Evolutionary conservation across 805 yeast species (phyloP).

Genomic region (Debaryomyces maramus): DNA sequence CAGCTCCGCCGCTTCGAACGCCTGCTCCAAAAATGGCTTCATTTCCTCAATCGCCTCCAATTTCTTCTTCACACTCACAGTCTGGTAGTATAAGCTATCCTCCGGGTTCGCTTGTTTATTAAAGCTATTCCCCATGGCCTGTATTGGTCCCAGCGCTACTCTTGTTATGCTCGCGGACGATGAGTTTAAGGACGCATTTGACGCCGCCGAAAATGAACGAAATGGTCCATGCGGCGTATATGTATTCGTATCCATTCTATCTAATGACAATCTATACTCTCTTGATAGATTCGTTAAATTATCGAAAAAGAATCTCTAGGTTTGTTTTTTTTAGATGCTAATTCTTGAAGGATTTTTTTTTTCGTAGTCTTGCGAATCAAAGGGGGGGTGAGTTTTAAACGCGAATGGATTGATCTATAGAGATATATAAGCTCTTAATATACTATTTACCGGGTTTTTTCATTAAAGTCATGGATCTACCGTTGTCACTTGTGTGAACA

Average conservation of each 20-base stretch:
- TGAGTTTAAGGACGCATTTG: constrained; percentile 30
- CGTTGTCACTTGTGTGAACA: constrained; percentile 30
- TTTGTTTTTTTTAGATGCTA: too few species aligned
- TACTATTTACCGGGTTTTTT: constrained; percentile 10
- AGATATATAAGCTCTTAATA: too few species aligned
- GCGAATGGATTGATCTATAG: too few species aligned
- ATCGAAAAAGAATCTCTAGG: too few species aligned
- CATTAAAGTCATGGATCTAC: constrained; percentile 28
- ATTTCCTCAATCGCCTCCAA: constrained; percentile 64
- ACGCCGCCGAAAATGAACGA: constrained; percentile 39
- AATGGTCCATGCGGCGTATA: constrained; percentile 29
- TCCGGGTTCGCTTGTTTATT: constrained; percentile 60
- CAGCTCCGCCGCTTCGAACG: constrained; percentile 65
- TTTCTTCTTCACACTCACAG: constrained; percentile 54
- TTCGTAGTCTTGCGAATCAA: too few species aligned
- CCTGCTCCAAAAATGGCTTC: constrained; percentile 64
- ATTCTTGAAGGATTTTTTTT: too few species aligned
- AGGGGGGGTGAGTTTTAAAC: too few species aligned
- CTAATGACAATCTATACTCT: not conserved
- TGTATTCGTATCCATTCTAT: constrained; percentile 12
- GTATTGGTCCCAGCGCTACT: constrained; percentile 48
- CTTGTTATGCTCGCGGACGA: constrained; percentile 36
- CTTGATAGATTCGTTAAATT: too few species aligned
- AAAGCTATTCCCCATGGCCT: constrained; percentile 46
- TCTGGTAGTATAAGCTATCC: constrained; percentile 71